Conservation (phyloP, 441 rosid genomes). For the Euphorbia schlechtendalii region DNA sequence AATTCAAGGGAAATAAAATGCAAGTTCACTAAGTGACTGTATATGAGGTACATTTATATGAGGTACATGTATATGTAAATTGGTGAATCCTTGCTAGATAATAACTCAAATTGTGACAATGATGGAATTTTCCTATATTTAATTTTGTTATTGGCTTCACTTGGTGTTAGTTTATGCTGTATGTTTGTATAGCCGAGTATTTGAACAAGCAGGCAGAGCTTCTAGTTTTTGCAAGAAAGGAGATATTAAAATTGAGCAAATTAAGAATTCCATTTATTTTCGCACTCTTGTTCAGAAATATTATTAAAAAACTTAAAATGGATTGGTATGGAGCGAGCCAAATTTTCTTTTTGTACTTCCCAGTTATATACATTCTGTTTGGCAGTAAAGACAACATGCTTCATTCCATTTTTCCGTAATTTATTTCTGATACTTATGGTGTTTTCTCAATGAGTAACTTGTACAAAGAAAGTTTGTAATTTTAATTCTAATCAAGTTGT, state of each 20-base stretch:
- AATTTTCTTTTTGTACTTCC: background rate
- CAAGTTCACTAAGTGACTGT: background rate
- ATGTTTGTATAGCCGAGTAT: conserved; percentile 47
- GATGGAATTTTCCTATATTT: background rate
- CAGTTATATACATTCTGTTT: background rate
- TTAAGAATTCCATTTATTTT: conserved; percentile 68
- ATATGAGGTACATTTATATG: too few species aligned
- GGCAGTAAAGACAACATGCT: background rate
- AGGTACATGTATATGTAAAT: background rate
- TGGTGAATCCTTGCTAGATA: background rate
- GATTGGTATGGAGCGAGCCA: conserved; percentile 34
- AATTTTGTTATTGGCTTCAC: background rate
- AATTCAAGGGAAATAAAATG: background rate
- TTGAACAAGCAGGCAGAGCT: conserved; percentile 61
- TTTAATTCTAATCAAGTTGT: background rate
- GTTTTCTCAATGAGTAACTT: background rate
- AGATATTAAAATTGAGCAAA: conserved; percentile 47
- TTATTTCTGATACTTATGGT: background rate
- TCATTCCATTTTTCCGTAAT: background rate
- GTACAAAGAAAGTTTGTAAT: background rate
- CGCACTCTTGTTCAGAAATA: conserved; percentile 40
- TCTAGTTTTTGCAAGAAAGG: conserved; percentile 52
- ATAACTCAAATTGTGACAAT: background rate
- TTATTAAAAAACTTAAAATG: conserved; percentile 31
- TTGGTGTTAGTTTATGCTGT: conserved; percentile 14